Conservation (phyloP, 371 early-diverging fungal genomes). For the Mucor irregularis region DNA sequence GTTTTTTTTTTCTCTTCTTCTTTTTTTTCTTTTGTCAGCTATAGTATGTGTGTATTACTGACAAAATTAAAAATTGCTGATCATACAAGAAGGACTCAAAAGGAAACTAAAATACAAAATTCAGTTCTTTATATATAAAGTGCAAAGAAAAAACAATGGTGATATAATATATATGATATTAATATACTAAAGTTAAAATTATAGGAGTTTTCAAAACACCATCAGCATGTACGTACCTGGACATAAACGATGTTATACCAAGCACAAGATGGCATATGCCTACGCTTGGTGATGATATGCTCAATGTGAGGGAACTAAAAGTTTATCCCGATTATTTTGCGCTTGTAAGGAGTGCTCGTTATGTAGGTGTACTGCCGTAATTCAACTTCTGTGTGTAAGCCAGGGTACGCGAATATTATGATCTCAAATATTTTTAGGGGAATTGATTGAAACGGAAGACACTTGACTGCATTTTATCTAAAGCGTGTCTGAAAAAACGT, state of each 20-base stretch:
- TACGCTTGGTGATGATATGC: no score
- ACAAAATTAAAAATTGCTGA: slow-evolving; percentile 3
- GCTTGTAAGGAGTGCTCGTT: no score
- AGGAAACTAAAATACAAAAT: neutral
- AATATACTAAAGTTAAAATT: neutral
- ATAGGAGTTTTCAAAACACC: neutral
- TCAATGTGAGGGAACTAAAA: no score
- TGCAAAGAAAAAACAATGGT: neutral
- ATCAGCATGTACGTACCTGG: neutral
- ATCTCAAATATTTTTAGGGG: no score
- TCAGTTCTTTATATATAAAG: neutral
- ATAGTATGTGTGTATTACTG: neutral
- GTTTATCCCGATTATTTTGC: no score
- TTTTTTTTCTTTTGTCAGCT: neutral
- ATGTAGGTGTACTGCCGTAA: no score
- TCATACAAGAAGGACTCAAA: neutral
- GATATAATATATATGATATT: neutral
- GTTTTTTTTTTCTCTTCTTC: neutral
- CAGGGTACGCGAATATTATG: no score
- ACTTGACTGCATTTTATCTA: no score
- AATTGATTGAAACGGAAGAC: no score
- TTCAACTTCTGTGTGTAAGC: no score
- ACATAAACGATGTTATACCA: neutral
- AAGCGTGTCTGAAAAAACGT: no score
- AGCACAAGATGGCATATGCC: no score